A percentile compares a stretch with the other conserved stretches of the same genome.
These are phyloP conservation scores for Tuber microsphaerosporum DNA, from an alignment of 495 filamentous ascomycete genomes.

Conservation along the genomic window DNA sequence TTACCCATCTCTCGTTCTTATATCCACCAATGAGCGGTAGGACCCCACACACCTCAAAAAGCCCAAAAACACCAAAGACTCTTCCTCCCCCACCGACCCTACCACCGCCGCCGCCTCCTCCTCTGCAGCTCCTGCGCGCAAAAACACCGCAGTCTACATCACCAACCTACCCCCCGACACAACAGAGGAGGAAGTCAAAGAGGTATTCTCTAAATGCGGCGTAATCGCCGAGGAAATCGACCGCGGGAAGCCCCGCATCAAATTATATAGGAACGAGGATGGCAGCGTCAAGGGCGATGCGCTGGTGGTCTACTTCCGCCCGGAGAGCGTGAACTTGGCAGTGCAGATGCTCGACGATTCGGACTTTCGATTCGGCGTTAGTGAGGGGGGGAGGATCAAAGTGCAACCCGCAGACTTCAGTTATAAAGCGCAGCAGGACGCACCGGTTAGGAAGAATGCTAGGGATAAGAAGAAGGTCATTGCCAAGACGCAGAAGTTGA, in stretches of 20 bases:
- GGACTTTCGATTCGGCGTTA: slow-evolving; percentile 62
- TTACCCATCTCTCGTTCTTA: not conserved
- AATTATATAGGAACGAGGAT: slow-evolving; percentile 76
- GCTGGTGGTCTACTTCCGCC: slow-evolving; percentile 86
- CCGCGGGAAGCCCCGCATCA: slow-evolving; percentile 73
- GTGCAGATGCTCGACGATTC: slow-evolving; percentile 88
- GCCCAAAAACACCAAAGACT: slow-evolving; percentile 52
- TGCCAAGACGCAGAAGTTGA: slow-evolving; percentile 76
- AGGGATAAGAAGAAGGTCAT: slow-evolving; percentile 81
- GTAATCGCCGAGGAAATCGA: slow-evolving; percentile 94
- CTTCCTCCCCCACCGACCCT: slow-evolving; percentile 14
- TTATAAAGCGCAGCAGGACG: slow-evolving; percentile 64
- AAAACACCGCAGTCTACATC: slow-evolving; percentile 87
- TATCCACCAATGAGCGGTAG: not conserved
- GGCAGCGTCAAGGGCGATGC: slow-evolving; percentile 90
- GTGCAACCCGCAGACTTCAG: slow-evolving; percentile 79
- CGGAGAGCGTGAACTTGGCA: slow-evolving; percentile 80
- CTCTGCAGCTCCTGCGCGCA: slow-evolving; percentile 42
- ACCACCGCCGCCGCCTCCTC: not conserved
- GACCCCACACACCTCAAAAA: not conserved
- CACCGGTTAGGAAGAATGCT: slow-evolving; percentile 50
- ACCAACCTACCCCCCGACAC: slow-evolving; percentile 74
- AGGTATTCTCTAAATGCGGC: slow-evolving; percentile 79
- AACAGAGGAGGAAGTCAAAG: slow-evolving; percentile 67
- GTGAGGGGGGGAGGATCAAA: slow-evolving; percentile 59